Evolutionary conservation across 148 eudicot genomes (phyloP), one percentile per base, ranked within the genome.

Genomic region (Amaranthus cruentus): DNA sequence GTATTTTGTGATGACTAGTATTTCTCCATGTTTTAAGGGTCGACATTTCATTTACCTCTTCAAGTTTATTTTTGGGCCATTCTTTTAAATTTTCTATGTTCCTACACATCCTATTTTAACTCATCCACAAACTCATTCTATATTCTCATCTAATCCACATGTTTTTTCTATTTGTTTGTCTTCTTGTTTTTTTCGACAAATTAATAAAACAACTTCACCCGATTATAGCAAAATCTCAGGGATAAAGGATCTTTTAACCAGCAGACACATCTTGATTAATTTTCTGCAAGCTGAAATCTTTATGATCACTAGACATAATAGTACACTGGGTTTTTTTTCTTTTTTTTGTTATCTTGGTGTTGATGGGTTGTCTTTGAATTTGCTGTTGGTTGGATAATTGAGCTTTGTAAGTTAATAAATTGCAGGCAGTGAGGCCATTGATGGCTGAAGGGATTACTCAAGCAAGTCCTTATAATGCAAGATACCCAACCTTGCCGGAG

Each of bases 381-480:
- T 4, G 15, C 14, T 49, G 69, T 44, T 44, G n/a, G 44, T 65
- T 47, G 15, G 13, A 6, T 60, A 47, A 50, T 2, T 58, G 5
- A 51, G 62, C 46, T 2, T 44, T 9, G 69, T 52, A 65, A 46
- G 44, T 65, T 5, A 54, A 18, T 62, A 47, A 47, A 47, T 65
- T 77, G 79, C 87, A 91, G 93, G 85, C 71, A 63, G 91, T 91
- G 67, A 77, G 97, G 47, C 86, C 88, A 14, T 77, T 80, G 72
- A 82, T 87, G 90, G 72, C 81, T 7, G 93, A 88, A 48, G 91
- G 88, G 72, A 79, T 51, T 67, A 84, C 81, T 48, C 88, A 79
- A 74, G 76, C 75, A 71, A 84, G 83, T 38, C 69, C 88, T 12
- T 80, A 82, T 43, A 72, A 60, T 48, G 49, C 78, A 9, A 81